phyloP scores from a whole-genome alignment of 345 rosid species.

The Excoecaria cochinchinensis region DNA sequence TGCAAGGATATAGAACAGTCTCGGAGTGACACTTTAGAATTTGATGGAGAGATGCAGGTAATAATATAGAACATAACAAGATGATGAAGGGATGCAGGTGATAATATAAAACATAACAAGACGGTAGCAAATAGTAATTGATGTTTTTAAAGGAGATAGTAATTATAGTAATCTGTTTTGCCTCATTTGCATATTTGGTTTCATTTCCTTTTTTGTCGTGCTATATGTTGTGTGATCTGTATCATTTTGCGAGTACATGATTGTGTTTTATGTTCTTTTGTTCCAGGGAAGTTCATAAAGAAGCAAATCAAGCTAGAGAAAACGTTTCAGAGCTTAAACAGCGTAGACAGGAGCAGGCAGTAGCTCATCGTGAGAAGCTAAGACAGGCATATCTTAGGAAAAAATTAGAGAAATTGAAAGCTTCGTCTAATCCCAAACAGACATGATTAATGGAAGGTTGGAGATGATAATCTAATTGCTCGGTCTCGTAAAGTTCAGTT shows the following conservation, averaged over 20 bases:
- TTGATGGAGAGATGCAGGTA: background rate
- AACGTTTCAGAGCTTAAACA: conserved; percentile 60
- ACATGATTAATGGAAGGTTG: background rate
- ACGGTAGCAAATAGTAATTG: too few relatives aligned
- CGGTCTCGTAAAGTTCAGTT: background rate
- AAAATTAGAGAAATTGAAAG: conserved; percentile 80
- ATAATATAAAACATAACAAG: too few relatives aligned
- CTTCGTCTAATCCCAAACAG: conserved; percentile 32
- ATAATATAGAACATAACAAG: background rate
- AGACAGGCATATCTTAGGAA: conserved; percentile 81
- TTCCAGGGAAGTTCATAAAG: conserved; percentile 85
- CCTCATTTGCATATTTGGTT: background rate
- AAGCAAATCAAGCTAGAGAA: conserved; percentile 85
- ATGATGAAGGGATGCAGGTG: too few relatives aligned
- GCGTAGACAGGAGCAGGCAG: conserved; percentile 74
- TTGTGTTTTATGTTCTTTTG: background rate
- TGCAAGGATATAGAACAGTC: background rate
- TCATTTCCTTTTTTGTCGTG: background rate
- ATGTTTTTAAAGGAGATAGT: background rate
- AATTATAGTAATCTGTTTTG: background rate
- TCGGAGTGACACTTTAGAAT: background rate
- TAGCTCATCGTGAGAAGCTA: conserved; percentile 72
- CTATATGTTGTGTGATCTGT: background rate
- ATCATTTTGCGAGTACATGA: background rate
- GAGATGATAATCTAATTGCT: background rate